Conservation (phyloP, 2,329 filamentous ascomycete species). For the Pseudogymnoascus verrucosus region DNA sequence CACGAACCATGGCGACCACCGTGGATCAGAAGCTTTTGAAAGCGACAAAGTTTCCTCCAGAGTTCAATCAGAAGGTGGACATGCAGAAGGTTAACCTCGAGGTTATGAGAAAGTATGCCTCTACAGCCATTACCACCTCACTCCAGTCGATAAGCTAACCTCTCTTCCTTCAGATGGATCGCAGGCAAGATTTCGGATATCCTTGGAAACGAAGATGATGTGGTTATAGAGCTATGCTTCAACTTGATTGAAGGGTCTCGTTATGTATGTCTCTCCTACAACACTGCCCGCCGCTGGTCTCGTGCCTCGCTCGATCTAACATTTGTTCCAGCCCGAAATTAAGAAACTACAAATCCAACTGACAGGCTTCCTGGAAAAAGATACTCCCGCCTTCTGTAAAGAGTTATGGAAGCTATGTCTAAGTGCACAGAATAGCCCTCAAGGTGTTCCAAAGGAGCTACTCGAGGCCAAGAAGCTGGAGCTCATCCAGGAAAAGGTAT, state of each 20-base stretch:
- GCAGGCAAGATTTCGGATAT: slow-evolving; percentile 79
- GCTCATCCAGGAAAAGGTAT: slow-evolving; percentile 87
- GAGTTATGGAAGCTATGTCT: slow-evolving; percentile 87
- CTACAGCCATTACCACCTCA: slow-evolving; percentile 15
- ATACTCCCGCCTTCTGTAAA: slow-evolving; percentile 82
- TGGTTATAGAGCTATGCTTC: slow-evolving; percentile 79
- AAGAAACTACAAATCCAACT: slow-evolving; percentile 92
- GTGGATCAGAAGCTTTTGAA: slow-evolving; percentile 85
- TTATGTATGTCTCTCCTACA: slow-evolving; percentile 51
- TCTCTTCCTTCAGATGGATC: slow-evolving; percentile 65
- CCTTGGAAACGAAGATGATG: slow-evolving; percentile 87
- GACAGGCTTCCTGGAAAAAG: slow-evolving; percentile 89
- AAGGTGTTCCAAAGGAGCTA: slow-evolving; percentile 89
- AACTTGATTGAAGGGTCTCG: slow-evolving; percentile 64
- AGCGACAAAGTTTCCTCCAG: slow-evolving; percentile 85
- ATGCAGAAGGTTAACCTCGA: slow-evolving; percentile 95
- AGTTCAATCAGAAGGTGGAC: slow-evolving; percentile 94
- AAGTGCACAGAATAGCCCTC: slow-evolving; percentile 79
- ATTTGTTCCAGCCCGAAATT: slow-evolving; percentile 68
- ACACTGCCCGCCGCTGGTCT: not conserved
- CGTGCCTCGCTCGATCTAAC: slow-evolving; percentile 20
- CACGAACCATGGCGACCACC: slow-evolving; percentile 61
- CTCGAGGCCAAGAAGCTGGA: slow-evolving; percentile 95
- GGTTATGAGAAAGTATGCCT: slow-evolving; percentile 87
- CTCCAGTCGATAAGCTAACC: slow-evolving; percentile 15